A percentile compares a stretch with the other conserved stretches of the same genome.
Evolutionary conservation across 768 basidiomycete species (phyloP).

Genomic region (Obba rivulosa): DNA sequence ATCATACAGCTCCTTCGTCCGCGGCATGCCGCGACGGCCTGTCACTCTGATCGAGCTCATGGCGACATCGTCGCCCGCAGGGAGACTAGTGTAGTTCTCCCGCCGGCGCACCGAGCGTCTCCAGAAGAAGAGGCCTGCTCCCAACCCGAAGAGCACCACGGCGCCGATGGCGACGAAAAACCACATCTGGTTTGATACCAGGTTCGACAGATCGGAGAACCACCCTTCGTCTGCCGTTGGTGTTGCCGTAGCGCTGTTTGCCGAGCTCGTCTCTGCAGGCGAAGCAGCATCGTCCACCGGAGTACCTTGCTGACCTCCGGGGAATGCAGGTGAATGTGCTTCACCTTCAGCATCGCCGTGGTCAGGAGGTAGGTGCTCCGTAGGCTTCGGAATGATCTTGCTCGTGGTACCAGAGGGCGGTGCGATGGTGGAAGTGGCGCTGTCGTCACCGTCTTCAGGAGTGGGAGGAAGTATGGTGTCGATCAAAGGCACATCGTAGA

Average conservation of each 20-base stretch:
- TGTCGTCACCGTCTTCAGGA: constrained; percentile 16
- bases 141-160: constrained; percentile 69
- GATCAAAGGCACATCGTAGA: constrained; percentile 57
- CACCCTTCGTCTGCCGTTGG: constrained; percentile 77
- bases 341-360: constrained; percentile 79
- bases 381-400: constrained; percentile 78
- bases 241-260: constrained; percentile 20
- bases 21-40: constrained; percentile 31
- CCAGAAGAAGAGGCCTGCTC: constrained; percentile 75
- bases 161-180: constrained; percentile 82
- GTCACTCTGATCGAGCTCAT: constrained; percentile 64
- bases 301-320: constrained; percentile 19
- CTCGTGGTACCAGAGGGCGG: constrained; percentile 37
- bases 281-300: constrained; percentile 21
- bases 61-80: constrained; percentile 62
- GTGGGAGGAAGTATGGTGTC: constrained; percentile 42
- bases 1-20: constrained; percentile 91
- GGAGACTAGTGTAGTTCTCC: constrained; percentile 52
- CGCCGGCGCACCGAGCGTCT: constrained; percentile 45
- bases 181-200: constrained; percentile 80
- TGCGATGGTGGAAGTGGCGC: constrained; percentile 28
- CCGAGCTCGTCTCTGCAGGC: constrained; percentile 1
- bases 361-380: constrained; percentile 80
- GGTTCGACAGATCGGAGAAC: constrained; percentile 73
- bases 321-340: constrained; percentile 70